Base-by-base conservation (phyloP, 352 stramenopile genomes). In the Globisporangium splendens region DNA sequence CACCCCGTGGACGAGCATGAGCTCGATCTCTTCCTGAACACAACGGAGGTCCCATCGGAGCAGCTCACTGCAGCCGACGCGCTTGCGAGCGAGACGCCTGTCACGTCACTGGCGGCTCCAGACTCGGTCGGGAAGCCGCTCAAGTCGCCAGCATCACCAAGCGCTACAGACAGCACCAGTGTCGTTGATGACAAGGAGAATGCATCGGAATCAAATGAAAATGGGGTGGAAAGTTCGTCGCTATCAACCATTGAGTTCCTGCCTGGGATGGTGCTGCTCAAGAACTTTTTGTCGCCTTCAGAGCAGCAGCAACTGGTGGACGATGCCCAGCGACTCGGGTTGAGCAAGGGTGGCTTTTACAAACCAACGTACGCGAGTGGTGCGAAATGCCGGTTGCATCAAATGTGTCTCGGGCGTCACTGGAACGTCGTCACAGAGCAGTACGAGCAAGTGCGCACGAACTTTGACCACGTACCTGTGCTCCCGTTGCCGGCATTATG, bases 371-470 rank as follows among this genome's bases (percentile, higher is more conserved):
- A 88, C 56, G 78, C 77, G 20, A 88, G 79, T 46, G 80, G 80
- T 33, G 78, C 77, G 63, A 86, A 86, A 67, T 88, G 78, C 57
- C 75, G 79, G 18, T 65, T 88, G 72, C 80, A 88, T 44, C 78
- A 88, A 52, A 90, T 88, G 77, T 90, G 80, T 46, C 63, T 88
- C 20, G 80, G 80, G 15, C 68, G 70, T 28, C 78, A 87, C 64
- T 90, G 80, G 80, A 88, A 90, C 56, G 76, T 88, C 31, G 63
- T 83, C 21, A 75, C 76, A n/a, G 79, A 90, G 50, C 65, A 79
- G 63, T 90, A 90, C 66, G 78, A 88, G 52, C 43, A 70, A 33
- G 56, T 59, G 54, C 79, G 79, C n/a, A 74, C 61, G 17, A 89
- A 89, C 60, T 65, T 77, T 52, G 77, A 89, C 44, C 54, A 73